Conservation (phyloP, 768 basidiomycete species). For the Austroboletus festivus region DNA sequence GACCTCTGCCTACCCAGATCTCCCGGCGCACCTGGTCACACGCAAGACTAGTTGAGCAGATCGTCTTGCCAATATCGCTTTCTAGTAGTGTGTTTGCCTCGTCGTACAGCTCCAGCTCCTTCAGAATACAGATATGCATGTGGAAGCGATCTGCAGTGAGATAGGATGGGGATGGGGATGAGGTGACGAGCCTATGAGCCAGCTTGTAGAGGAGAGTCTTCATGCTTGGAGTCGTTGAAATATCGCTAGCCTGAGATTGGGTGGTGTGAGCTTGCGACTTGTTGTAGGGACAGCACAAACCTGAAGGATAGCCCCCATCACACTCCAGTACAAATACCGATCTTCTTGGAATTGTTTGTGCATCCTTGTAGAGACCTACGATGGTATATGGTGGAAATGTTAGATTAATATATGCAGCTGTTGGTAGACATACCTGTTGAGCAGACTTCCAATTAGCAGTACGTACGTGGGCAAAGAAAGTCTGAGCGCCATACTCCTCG, state of each 20-base stretch:
- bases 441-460: slow-evolving; percentile 82
- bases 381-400: slow-evolving; percentile 3
- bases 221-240: slow-evolving; percentile 57
- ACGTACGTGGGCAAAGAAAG: slow-evolving; percentile 82
- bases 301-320: slow-evolving; percentile 78
- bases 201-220: slow-evolving; percentile 70
- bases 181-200: slow-evolving; percentile 68
- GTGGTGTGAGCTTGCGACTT: slow-evolving; percentile 8
- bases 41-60: slow-evolving; percentile 67
- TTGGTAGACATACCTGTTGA: slow-evolving; percentile 56
- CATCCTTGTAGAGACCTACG: slow-evolving; percentile 74
- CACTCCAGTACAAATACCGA: slow-evolving; percentile 79
- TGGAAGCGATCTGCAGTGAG: slow-evolving; percentile 72
- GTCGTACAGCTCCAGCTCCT: slow-evolving; percentile 62
- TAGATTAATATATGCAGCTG: background rate
- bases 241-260: slow-evolving; percentile 64
- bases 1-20: slow-evolving; percentile 57
- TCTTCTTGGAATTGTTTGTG: slow-evolving; percentile 82
- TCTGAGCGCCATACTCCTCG: slow-evolving; percentile 80
- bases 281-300: slow-evolving; percentile 33
- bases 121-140: slow-evolving; percentile 69
- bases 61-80: slow-evolving; percentile 61
- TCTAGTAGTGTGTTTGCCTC: slow-evolving; percentile 69
- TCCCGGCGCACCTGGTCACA: slow-evolving; percentile 76
- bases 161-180: slow-evolving; percentile 61